Evolutionary conservation across 371 early-diverging fungal species (phyloP), one percentile per base, ranked within the genome.

Genomic region (Rhizopus arrhizus): DNA sequence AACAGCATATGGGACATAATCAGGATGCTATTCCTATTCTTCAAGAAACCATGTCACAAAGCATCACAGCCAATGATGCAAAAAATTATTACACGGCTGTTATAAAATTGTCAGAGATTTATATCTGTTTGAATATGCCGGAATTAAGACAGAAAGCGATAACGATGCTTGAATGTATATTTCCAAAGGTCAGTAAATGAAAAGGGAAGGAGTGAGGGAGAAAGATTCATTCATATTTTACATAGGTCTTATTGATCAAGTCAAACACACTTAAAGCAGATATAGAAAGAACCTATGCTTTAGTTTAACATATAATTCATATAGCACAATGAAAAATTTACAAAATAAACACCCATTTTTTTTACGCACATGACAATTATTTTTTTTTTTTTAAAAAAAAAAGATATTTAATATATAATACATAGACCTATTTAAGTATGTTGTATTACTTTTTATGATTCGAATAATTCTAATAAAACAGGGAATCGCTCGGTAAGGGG

Each of bases 1-100:
- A 11, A 35, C 65, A 72, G 72, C 56, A 54, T 38, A 53, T 53
- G 22, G 55, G 58, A 5, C 50, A 46, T 51, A 31, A 56, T 11
- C 29, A 61, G 28, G 43, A 58, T 28, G 64, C 70, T 22, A 63
- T 59, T 10, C 53, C 58, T n/a, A 57, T 66, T 38, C 58, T 66
- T 5, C 43, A 31, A 13, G 41, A 66, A 34, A 66, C 73, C 2
- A 59, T 64, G 51, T 31, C 52, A 15, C 34, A 38, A 38, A 54
- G 51, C 12, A 50, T 36, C 28, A 22, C 38, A 11, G 45, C 53
- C 29, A 32, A 36, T 15, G 64, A 73, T 51, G 55, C 70, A 35
- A 55, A 59, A 36, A 48, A 48, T 7, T 69, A 66, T 38, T 66
- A 52, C 50, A 56, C 41, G 15, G 61, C 67, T 7, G 33, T 45